A percentile compares a stretch with the other conserved stretches of the same genome.
phyloP scores from a whole-genome alignment of 345 rosid genomes.

The Hirschfeldia incana region DNA sequence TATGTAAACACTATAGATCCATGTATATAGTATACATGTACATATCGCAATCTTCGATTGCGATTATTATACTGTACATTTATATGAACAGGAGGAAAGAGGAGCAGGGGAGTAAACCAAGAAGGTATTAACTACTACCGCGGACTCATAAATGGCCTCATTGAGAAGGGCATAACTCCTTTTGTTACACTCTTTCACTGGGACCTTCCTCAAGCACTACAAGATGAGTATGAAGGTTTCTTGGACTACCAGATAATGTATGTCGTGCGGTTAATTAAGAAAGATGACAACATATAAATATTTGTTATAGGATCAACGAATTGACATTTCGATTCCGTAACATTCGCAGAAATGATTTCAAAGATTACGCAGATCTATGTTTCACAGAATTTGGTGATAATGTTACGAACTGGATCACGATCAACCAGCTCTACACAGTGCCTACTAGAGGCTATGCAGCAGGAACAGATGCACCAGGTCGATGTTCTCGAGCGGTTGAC shows the following conservation, averaged over 20 bases:
- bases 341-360: conserved; percentile 33
- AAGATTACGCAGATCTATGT: conserved; percentile 43
- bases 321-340: neutral
- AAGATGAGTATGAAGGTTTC: conserved; percentile 51
- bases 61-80: neutral
- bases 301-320: neutral
- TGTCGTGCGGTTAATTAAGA: neutral
- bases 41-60: neutral
- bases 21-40: neutral
- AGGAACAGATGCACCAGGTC: conserved; percentile 22
- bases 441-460: conserved; percentile 31
- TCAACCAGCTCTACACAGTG: conserved; percentile 43
- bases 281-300: neutral
- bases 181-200: conserved; percentile 50
- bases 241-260: conserved; percentile 34
- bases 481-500: conserved; percentile 41
- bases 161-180: conserved; percentile 37
- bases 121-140: conserved; percentile 45
- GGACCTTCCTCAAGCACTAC: conserved; percentile 53
- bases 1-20: neutral
- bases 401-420: conserved; percentile 50
- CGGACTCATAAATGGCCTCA: conserved; percentile 45
- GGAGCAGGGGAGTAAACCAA: conserved; percentile 42
- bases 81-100: conserved; percentile 40
- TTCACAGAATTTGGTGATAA: conserved; percentile 42